Conservation (phyloP, 108 stramenopile species). For the Cyclostephanos tholiformis region DNA sequence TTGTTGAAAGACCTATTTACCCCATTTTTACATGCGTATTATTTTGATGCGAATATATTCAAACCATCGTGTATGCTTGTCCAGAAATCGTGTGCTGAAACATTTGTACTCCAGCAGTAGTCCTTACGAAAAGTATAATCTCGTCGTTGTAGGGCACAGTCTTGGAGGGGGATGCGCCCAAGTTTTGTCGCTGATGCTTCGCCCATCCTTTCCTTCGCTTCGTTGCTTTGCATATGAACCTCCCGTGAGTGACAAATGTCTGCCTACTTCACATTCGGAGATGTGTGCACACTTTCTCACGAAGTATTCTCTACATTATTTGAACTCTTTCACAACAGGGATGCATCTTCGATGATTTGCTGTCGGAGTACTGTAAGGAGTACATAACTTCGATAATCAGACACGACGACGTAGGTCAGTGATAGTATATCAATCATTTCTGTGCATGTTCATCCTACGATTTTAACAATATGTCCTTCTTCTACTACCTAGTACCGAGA, state of each 20-base stretch:
- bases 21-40: neutral
- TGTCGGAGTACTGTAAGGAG: slow-evolving; percentile 7
- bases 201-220: slow-evolving; percentile 52
- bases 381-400: slow-evolving; percentile 10
- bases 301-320: neutral
- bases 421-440: neutral
- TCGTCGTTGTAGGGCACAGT: slow-evolving; percentile 60
- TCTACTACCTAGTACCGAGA: slow-evolving; percentile 25
- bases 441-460: neutral
- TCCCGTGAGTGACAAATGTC: slow-evolving; percentile 45
- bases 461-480: neutral
- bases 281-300: slow-evolving; percentile 13
- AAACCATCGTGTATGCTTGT: neutral
- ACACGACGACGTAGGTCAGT: slow-evolving; percentile 18
- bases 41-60: neutral
- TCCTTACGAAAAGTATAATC: slow-evolving; percentile 28
- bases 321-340: neutral
- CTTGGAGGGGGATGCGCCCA: slow-evolving; percentile 73
- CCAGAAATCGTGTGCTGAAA: slow-evolving; percentile 22
- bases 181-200: slow-evolving; percentile 60
- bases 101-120: slow-evolving; percentile 26
- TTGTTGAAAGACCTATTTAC: neutral
- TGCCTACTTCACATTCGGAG: neutral
- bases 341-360: slow-evolving; percentile 13
- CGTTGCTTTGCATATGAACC: slow-evolving; percentile 61